Base-by-base conservation (phyloP, 1,284 basidiomycete genomes). In the Leccinum angustisporum region DNA sequence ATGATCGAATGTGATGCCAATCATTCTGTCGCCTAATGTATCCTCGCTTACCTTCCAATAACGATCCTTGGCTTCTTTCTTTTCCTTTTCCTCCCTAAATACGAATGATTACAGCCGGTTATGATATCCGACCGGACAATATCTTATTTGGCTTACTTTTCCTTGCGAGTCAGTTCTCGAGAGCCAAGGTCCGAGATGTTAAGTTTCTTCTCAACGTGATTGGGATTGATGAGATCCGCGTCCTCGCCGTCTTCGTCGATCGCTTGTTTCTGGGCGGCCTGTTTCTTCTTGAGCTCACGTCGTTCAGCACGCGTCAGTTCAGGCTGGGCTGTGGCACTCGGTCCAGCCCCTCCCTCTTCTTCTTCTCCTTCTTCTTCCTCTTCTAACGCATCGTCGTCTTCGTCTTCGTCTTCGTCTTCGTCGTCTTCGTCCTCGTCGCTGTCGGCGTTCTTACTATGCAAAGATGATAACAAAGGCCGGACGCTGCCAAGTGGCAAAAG, bases 51-150 rank as follows among this genome's bases (percentile, higher is more conserved):
- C 90, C 86, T 95, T 89, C 91, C 90, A 86, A 75, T 95, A 95
- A 36, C 83, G 80, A 50, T 94, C 92, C 69, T 91, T 85, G 0
- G 94, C 92, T 6, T 94, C 92, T 71, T 92, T 85, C 79, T 94
- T 95, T 76, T 95, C 93, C 70, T 93, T 93, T 69, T 86, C 86
- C 72, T 97, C 95, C 66, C 94, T 95, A 67, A 27, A 59, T 43
- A 55, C 54, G 57, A 25, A 58, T 33, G 43, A 50, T 27, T 58
- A 54, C 46, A 30, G 16, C 61, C 36, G 70, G 27, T 25, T 25
- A 0, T 50, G 13, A 48, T 14, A 25, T 48, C 13, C 27, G 14
- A 52, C 27, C 51, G 27, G 21, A n/a, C 51, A 27, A 30, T 8
- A n/a, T 52, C 8, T 27, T 51, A n/a, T 56, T 13, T 54, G 48